Conservation (phyloP, 1,284 basidiomycete species). For the Rhodotorula sp. region DNA sequence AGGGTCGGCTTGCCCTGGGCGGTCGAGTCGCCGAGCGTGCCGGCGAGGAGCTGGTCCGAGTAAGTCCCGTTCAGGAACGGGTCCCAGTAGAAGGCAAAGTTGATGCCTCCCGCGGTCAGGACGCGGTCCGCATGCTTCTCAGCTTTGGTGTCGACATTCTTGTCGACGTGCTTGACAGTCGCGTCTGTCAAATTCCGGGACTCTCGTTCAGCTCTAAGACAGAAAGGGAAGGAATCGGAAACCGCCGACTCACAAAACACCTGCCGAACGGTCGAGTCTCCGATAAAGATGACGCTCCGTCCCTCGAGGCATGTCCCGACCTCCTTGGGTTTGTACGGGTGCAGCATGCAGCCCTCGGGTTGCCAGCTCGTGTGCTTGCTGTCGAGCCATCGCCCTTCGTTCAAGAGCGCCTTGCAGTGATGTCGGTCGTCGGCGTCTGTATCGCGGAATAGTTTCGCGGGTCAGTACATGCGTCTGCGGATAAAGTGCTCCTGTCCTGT, state of each 20-base stretch:
- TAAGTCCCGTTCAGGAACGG: conserved; percentile 68
- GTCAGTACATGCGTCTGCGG: background rate
- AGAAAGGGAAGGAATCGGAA: background rate
- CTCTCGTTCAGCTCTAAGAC: background rate
- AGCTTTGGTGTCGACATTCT: conserved; percentile 57
- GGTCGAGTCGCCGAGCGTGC: conserved; percentile 38
- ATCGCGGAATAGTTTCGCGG: too few species aligned
- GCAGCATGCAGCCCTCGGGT: conserved; percentile 77
- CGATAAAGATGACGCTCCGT: conserved; percentile 65
- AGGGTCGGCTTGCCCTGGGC: conserved; percentile 56
- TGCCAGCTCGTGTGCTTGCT: conserved; percentile 68
- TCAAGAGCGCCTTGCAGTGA: conserved; percentile 69
- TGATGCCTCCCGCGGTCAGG: conserved; percentile 47
- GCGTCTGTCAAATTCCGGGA: conserved; percentile 31
- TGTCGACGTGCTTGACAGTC: conserved; percentile 52
- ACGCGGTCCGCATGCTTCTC: conserved; percentile 60
- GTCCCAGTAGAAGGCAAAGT: conserved; percentile 55
- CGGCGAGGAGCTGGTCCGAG: conserved; percentile 52
- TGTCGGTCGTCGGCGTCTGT: conserved; percentile 70
- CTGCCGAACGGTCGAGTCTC: conserved; percentile 78
- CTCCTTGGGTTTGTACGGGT: conserved; percentile 62
- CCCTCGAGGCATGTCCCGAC: conserved; percentile 49
- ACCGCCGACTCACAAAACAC: conserved; percentile 63
- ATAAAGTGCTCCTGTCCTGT: accelerated
- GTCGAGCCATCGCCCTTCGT: conserved; percentile 76